Evolutionary conservation across 1,284 basidiomycete genomes (phyloP), one percentile per base, ranked within the genome.

Genomic region (Abortiporus biennis): DNA sequence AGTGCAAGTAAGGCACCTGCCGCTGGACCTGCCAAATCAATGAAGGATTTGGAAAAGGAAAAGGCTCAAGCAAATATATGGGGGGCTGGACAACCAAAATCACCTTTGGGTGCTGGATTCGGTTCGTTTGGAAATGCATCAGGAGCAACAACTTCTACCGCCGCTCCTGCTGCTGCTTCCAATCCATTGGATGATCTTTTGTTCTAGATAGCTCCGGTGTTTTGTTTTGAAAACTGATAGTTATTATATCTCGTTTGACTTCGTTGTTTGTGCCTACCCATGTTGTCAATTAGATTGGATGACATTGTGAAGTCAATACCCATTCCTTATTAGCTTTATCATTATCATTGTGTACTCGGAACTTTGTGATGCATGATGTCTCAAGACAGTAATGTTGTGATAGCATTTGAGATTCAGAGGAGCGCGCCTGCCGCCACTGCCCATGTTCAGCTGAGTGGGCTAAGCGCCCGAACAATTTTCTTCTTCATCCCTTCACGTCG

Each of bases 21-120:
- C 12, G 50, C 59, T 5, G 54, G 58, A 0, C 54, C 51, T 15
- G 70, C 68, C 12, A 93, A 92, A 71, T 88, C 82, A 34, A 93
- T 93, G 52, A 85, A 85, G 59, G 90, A 92, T 57, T 59, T 94
- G 54, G 85, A 91, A 65, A 83, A 80, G 66, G 91, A 94, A 67
- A 91, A 92, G 68, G 74, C 80, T 3, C 76, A 76, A 56, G 78
- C 80, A 25, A 76, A 75, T 13, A 76, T 94, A 25, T 94, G 92
- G 92, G 80, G 79, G 4, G 49, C 64, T n/a, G 67, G 66, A 38
- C 60, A 54, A 44, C 56, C 57, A 9, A 57, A 47, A 46, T 57
- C 57, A 44, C 62, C 61, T 15, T 43, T 55, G 38, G 64, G 60
- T 36, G 63, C 63, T 40, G 58, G 65, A 4, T 76, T 80, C 53